Percentiles rank a stretch among this genome's conserved stretches.
Conservation (phyloP, 148 eudicot species). For the Oxyria digyna region DNA sequence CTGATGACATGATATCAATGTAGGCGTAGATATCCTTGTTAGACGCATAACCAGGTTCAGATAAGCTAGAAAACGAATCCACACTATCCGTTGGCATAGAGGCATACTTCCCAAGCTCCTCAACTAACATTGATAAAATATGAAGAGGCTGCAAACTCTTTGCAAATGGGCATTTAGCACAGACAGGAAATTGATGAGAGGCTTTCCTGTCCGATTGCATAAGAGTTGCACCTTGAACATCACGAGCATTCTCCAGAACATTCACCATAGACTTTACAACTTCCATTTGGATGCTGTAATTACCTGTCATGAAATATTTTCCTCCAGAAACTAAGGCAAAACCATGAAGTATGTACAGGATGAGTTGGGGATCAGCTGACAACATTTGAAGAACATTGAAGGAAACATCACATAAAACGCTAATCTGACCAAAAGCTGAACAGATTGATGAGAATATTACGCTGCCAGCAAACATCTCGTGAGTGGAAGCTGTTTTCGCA, state of each 20-base stretch:
- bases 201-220: conserved; percentile 10
- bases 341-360: conserved; percentile 51
- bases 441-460: conserved; percentile 56
- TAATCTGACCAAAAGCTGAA: conserved; percentile 34
- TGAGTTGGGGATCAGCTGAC: conserved; percentile 19
- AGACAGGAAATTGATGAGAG: conserved; percentile 19
- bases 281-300: conserved; percentile 27
- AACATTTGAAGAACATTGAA: conserved; percentile 29
- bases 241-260: conserved; percentile 26
- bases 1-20: conserved; percentile 41
- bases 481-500: conserved; percentile 27
- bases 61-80: background rate
- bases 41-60: conserved; percentile 3
- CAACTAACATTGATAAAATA: conserved; percentile 33
- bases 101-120: conserved; percentile 28
- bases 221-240: conserved; percentile 12
- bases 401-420: conserved; percentile 51
- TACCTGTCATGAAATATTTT: conserved; percentile 27
- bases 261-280: conserved; percentile 47
- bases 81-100: conserved; percentile 8
- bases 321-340: conserved; percentile 56
- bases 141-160: conserved; percentile 37
- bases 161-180: conserved; percentile 57
- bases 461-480: conserved; percentile 40
- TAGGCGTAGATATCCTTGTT: conserved; percentile 19